A percentile compares a stretch with the other conserved stretches of the same genome.
Evolutionary conservation across 768 basidiomycete species (phyloP).

Genomic region (Gautieria morchelliformis): DNA sequence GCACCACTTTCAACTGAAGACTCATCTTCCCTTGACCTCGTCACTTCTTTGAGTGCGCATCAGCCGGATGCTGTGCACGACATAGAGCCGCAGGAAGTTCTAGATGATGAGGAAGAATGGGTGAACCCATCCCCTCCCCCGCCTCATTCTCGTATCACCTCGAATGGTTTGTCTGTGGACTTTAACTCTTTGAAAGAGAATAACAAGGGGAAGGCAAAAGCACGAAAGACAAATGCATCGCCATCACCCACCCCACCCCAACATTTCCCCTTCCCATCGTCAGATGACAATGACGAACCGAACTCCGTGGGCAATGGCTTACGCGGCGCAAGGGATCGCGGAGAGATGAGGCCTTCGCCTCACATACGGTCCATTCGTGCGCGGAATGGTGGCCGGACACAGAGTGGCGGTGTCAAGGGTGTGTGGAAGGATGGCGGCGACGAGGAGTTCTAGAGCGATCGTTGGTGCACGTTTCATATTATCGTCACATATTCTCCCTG

Average conservation of each 20-base stretch:
- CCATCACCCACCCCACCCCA: conserved; percentile 22
- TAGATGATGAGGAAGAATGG: conserved; percentile 42
- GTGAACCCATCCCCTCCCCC: conserved; percentile 52
- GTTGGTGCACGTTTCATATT: neutral
- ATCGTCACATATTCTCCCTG: neutral
- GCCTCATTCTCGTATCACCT: conserved; percentile 16
- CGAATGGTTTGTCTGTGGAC: neutral
- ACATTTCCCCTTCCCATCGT: conserved; percentile 56
- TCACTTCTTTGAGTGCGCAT: conserved; percentile 45
- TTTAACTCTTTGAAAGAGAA: neutral
- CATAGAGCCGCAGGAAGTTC: conserved; percentile 21
- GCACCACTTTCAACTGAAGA: neutral
- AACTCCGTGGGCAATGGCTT: neutral
- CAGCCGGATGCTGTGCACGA: conserved; percentile 8
- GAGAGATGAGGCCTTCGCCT: conserved; percentile 19
- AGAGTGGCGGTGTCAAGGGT: conserved; percentile 79
- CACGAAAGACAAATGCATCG: neutral
- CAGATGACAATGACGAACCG: conserved; percentile 13
- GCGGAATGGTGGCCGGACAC: conserved; percentile 72
- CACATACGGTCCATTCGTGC: conserved; percentile 70
- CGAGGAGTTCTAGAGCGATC: neutral
- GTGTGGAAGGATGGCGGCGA: conserved; percentile 22
- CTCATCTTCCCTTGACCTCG: conserved; percentile 37
- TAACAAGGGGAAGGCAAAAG: conserved; percentile 3
- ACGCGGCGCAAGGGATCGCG: conserved; percentile 5